Evolutionary conservation across 2,329 filamentous ascomycete genomes (phyloP), one percentile per base, ranked within the genome.

Genomic region (Ambrosiella beaveri): DNA sequence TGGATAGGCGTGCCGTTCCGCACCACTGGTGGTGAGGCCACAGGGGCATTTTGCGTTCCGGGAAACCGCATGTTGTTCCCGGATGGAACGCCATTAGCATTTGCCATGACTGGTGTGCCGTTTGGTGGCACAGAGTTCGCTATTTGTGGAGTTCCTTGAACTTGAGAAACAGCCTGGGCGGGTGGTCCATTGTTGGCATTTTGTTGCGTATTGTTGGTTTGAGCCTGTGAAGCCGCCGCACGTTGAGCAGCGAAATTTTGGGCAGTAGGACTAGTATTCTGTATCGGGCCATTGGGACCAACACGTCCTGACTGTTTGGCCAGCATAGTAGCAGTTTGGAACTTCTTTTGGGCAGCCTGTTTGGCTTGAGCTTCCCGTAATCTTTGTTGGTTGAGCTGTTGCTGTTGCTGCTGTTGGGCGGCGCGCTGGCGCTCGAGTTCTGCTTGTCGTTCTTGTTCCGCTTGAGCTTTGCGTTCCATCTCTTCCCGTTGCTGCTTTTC

Each of bases 1-100:
- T 77, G 79, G 58, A 81, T 79, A 11, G 81, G 81, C 1, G 81
- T 84, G 19, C 77, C 78, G 63, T 85, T 81, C 12, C 79, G 75
- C 19, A 78, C 69, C 59, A 81, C 72, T 0, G 86, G 86, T n/a
- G 86, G 88, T 7, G 82, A 60, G 13, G 52, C 59, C 38, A 58
- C 82, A 1, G 80, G 81, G 3, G 79, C 76, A 13, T 78, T 72
- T 64, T 85, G 82, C 62, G 82, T 77, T 54, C 73, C 71, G 17
- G 71, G 70, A 62, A 80, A 79, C 8, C 76, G 72, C 67, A 60
- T 60, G 13, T 27, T 45, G 39, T 54, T 57, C 2, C 52, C 56
- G 6, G 56, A 36, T 19, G 68, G 68, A 58, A 75, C 69, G 11
- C 67, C 69, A 41, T 70, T 72, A 56, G 61, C n/a, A 61, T 61